Conservation (phyloP, 345 rosid species). For the Eucalyptus pumila region DNA sequence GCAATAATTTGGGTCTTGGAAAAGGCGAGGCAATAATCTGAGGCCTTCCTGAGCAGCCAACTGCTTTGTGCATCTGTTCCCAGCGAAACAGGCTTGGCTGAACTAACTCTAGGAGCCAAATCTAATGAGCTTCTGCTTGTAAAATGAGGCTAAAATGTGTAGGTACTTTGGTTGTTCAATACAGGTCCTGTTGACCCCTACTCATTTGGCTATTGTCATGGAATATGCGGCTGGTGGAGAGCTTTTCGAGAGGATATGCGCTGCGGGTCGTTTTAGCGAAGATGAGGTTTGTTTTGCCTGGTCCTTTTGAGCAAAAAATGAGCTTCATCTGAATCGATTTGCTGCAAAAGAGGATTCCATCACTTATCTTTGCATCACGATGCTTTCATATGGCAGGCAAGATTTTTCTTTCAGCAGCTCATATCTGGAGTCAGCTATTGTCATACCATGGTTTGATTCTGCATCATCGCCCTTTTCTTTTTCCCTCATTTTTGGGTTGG, state of each 20-base stretch:
- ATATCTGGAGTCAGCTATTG: conserved; percentile 9
- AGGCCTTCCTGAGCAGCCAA: neutral
- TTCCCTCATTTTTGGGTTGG: neutral
- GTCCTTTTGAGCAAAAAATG: neutral
- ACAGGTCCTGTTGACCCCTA: conserved; percentile 69
- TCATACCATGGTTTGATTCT: conserved; percentile 2
- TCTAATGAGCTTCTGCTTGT: neutral
- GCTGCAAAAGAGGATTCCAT: neutral
- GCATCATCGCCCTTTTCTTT: neutral
- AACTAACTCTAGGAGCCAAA: neutral
- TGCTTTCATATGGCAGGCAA: neutral
- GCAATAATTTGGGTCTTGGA: neutral
- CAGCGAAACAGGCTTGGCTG: neutral
- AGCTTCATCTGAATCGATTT: neutral
- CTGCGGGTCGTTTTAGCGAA: conserved; percentile 86
- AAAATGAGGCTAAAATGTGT: neutral
- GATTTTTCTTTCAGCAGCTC: conserved; percentile 12
- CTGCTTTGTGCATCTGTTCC: neutral
- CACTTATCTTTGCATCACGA: neutral
- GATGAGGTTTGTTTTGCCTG: conserved; percentile 45
- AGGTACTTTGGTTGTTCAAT: neutral
- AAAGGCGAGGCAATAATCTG: neutral
- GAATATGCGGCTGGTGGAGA: conserved; percentile 94
- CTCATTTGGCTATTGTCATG: conserved; percentile 75
- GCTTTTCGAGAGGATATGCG: conserved; percentile 68